phyloP scores from a whole-genome alignment of 805 yeast species.

The Saccharomycopsis olivae region DNA sequence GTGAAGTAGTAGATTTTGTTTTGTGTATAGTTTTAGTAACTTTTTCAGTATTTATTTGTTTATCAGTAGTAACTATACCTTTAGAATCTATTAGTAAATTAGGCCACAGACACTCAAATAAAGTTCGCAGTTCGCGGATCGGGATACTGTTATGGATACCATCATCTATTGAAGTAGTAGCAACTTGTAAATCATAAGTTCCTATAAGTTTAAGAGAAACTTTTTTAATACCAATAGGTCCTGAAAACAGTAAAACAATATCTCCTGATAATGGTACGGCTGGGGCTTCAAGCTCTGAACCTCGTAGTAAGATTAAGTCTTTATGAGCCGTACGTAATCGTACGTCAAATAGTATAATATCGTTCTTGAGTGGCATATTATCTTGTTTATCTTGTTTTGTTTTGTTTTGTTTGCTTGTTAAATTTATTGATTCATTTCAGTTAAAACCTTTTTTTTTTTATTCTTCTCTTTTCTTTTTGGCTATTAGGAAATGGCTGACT shows the following conservation, averaged over 20 bases:
- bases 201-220: slow-evolving; percentile 55
- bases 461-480: too few species aligned
- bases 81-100: slow-evolving; percentile 29
- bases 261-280: slow-evolving; percentile 68
- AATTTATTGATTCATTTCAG: too few species aligned
- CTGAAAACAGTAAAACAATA: slow-evolving; percentile 48
- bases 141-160: slow-evolving; percentile 23
- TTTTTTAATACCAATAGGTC: slow-evolving; percentile 47
- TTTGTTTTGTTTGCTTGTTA: too few species aligned
- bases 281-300: slow-evolving; percentile 64
- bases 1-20: slow-evolving; percentile 2
- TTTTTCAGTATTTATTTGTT: neutral
- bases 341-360: slow-evolving; percentile 12
- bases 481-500: too few species aligned
- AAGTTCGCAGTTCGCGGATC: slow-evolving; percentile 39
- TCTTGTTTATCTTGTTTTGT: too few species aligned
- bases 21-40: neutral
- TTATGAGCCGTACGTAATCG: slow-evolving; percentile 27
- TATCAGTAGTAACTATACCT: slow-evolving; percentile 20
- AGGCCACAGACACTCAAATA: slow-evolving; percentile 73
- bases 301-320: slow-evolving; percentile 68
- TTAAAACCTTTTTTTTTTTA: too few species aligned
- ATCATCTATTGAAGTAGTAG: slow-evolving; percentile 24
- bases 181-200: slow-evolving; percentile 49
- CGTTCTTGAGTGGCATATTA: too few species aligned